These are phyloP conservation scores for Prunus mongolica DNA, from an alignment of 306 rosid species.

Conservation along the genomic window DNA sequence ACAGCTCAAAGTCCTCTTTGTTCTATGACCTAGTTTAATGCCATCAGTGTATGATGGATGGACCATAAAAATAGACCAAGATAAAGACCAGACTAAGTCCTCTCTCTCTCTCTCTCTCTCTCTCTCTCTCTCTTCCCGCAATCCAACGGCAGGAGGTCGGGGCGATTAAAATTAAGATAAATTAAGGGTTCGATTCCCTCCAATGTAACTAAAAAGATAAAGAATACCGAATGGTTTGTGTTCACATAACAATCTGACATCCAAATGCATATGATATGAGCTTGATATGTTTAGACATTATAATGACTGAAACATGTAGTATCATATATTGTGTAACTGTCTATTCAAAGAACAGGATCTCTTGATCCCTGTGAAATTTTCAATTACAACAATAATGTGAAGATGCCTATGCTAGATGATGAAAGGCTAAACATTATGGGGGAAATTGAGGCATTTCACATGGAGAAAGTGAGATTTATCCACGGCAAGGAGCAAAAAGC, in stretches of 20 bases:
- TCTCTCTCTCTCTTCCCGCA: no score
- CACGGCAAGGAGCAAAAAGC: neutral
- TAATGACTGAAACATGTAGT: neutral
- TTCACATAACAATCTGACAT: no score
- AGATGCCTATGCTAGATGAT: slow-evolving; percentile 1
- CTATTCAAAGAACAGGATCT: neutral
- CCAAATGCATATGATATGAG: no score
- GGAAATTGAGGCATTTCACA: neutral
- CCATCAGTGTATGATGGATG: neutral
- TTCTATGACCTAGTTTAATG: no score
- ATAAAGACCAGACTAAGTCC: no score
- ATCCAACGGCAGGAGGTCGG: neutral
- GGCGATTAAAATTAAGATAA: no score
- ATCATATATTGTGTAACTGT: neutral
- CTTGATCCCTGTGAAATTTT: neutral
- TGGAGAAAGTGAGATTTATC: neutral
- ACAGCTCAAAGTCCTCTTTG: neutral
- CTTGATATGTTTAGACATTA: no score
- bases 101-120: no score
- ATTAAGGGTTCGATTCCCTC: no score
- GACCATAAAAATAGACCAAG: no score
- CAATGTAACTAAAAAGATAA: no score
- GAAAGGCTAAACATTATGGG: neutral
- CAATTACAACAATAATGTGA: neutral
- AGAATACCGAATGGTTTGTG: no score